phyloP scores from a whole-genome alignment of 1,139 yeast genomes.

The Yamadazyma taylorii region DNA sequence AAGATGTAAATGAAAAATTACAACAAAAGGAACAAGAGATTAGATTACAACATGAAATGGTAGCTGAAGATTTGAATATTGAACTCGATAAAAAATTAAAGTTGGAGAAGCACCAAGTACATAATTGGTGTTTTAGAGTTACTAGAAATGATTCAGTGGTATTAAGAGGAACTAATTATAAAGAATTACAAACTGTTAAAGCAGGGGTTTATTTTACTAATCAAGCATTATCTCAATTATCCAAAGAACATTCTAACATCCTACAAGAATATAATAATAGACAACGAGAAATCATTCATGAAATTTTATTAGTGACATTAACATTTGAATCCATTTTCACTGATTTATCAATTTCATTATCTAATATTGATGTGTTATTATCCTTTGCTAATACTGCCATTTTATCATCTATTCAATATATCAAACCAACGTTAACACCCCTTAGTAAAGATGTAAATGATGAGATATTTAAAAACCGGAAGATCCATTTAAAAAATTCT shows the following conservation, averaged over 20 bases:
- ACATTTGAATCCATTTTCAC: conserved; percentile 80
- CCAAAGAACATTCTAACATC: conserved; percentile 57
- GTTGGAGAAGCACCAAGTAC: conserved; percentile 79
- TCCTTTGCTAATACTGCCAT: conserved; percentile 86
- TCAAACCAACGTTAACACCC: conserved; percentile 64
- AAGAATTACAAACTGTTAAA: conserved; percentile 85
- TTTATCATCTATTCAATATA: conserved; percentile 80
- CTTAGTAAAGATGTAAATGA: conserved; percentile 29
- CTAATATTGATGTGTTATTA: conserved; percentile 79
- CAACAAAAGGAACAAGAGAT: conserved; percentile 58
- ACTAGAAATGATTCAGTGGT: conserved; percentile 87
- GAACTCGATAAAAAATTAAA: conserved; percentile 87
- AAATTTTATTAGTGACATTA: conserved; percentile 74
- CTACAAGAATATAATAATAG: conserved; percentile 68
- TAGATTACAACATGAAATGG: conserved; percentile 56
- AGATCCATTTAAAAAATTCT: conserved; percentile 62
- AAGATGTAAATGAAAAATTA: conserved; percentile 57
- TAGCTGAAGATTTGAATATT: conserved; percentile 73
- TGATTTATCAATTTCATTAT: conserved; percentile 60
- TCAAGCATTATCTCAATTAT: conserved; percentile 54
- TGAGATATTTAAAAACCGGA: conserved; percentile 42
- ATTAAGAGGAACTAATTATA: conserved; percentile 65
- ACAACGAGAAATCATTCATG: conserved; percentile 76
- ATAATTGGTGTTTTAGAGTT: conserved; percentile 92
- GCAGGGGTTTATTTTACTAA: conserved; percentile 94